These are phyloP conservation scores for Magnolia officinalis DNA, from an alignment of 164 flowering plant species.

Conservation along the genomic window DNA sequence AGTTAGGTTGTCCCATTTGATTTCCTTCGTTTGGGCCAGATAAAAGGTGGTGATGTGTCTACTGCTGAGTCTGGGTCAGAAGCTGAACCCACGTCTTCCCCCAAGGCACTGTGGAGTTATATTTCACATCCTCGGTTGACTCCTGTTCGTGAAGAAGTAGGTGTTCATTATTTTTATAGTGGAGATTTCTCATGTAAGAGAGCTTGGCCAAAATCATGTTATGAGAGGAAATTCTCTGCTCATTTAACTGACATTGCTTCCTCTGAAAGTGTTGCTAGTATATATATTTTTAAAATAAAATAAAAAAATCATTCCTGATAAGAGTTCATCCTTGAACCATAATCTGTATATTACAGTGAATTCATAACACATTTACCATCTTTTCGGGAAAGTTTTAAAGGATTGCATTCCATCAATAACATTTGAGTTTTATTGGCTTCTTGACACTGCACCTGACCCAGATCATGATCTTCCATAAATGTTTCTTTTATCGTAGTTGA, in stretches of 20 bases:
- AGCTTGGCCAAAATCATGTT: not conserved
- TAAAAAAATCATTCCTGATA: not conserved
- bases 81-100: conserved; percentile 81
- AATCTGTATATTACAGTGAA: not conserved
- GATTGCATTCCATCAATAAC: not conserved
- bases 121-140: conserved; percentile 58
- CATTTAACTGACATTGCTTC: not conserved
- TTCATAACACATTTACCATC: not conserved
- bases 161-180: conserved; percentile 3
- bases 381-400: not conserved
- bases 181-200: not conserved
- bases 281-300: not conserved
- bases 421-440: too few species aligned
- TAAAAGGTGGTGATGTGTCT: conserved; percentile 81
- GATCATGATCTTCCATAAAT: too few species aligned
- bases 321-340: not conserved
- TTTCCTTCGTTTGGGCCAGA: conserved; percentile 22
- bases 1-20: too few species aligned
- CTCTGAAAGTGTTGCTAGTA: not conserved
- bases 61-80: conserved; percentile 94
- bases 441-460: not conserved
- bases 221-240: not conserved
- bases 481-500: not conserved
- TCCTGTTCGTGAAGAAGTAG: conserved; percentile 89
- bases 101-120: conserved; percentile 55